A percentile compares a stretch with the other conserved stretches of the same genome.
Evolutionary conservation across 768 basidiomycete species (phyloP).

Genomic region (Mycena latifolia): DNA sequence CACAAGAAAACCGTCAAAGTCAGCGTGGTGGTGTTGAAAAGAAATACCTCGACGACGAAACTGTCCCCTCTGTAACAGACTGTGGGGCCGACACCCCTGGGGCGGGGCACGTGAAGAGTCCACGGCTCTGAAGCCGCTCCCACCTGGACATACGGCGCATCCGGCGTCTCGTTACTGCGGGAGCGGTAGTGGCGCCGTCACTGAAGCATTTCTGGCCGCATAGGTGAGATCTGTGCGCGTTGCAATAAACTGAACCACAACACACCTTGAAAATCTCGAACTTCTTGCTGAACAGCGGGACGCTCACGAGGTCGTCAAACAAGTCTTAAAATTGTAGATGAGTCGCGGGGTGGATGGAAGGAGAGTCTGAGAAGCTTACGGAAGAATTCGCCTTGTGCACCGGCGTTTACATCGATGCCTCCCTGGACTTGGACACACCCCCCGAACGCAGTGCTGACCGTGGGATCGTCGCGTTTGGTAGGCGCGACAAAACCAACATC

Average conservation of each 20-base stretch:
- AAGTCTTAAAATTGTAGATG: too few relatives aligned
- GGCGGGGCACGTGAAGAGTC: not conserved
- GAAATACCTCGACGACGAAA: not conserved
- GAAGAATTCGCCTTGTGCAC: slow-evolving; percentile 34
- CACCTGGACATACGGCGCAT: slow-evolving; percentile 3
- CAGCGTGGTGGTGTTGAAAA: too few relatives aligned
- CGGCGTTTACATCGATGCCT: slow-evolving; percentile 13
- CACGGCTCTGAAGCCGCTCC: not conserved
- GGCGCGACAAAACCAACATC: not conserved
- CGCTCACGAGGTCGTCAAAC: too few relatives aligned
- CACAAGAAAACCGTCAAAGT: too few relatives aligned
- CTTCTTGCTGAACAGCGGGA: too few relatives aligned
- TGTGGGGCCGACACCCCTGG: not conserved
- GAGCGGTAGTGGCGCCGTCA: not conserved
- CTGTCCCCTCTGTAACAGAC: not conserved
- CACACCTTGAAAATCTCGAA: too few relatives aligned
- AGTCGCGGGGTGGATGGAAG: too few relatives aligned
- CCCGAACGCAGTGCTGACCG: not conserved
- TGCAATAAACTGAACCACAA: too few relatives aligned
- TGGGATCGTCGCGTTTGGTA: not conserved
- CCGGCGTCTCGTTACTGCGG: not conserved
- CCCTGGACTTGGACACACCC: not conserved
- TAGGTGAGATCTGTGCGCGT: not conserved
- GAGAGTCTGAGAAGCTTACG: not conserved
- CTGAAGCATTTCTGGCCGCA: slow-evolving; percentile 9